Evolutionary conservation across 805 yeast genomes (phyloP), one percentile per base, ranked within the genome.

Genomic region (Torulaspora delbrueckii): DNA sequence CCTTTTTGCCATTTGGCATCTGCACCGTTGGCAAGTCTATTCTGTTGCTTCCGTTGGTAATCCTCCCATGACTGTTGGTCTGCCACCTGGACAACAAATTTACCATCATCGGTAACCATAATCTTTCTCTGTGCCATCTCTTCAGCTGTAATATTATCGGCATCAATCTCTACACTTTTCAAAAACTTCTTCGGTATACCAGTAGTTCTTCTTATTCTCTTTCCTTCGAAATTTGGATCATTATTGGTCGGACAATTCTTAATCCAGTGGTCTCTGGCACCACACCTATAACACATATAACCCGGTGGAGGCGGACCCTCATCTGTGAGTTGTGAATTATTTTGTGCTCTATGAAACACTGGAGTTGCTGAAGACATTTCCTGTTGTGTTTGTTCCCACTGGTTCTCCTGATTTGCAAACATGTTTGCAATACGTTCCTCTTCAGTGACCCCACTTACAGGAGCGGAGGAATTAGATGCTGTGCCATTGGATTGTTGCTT

Each of bases 161-260:
- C 59, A 52, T 66, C 70, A 12, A 65, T 58, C 13, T 86, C 86
- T 6, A 93, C 81, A 0, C 95, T 84, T 55, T 88, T 85, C 65
- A 93, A 78, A 65, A 88, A 88, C 27, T 95, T 84, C 66, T 84
- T 85, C 2, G 99, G 99, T 60, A 93, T 93, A 82, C 99, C 99
- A 0, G 98, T 93, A 0, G 97, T 90, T 56, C 95, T 77, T 57
- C 86, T 84, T 40, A 93, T 84, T 50, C 95, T 76, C 60, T 86
- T 87, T 14, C 96, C 96, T 61, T 91, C 98, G 76, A 89, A 89
- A 56, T 81, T 86, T 2, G 96, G 96, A 66, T 91, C 98, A 36
- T 79, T 81, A 59, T 86, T 84, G 3, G 95, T 87, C 0, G 99
- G 99, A 71, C 99, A 93, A 57, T 89, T 87, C 60, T 85, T 86